These are phyloP conservation scores for Climacium dendroides DNA, from an alignment of 225 moss, liverwort and hornwort genomes.

Conservation along the genomic window DNA sequence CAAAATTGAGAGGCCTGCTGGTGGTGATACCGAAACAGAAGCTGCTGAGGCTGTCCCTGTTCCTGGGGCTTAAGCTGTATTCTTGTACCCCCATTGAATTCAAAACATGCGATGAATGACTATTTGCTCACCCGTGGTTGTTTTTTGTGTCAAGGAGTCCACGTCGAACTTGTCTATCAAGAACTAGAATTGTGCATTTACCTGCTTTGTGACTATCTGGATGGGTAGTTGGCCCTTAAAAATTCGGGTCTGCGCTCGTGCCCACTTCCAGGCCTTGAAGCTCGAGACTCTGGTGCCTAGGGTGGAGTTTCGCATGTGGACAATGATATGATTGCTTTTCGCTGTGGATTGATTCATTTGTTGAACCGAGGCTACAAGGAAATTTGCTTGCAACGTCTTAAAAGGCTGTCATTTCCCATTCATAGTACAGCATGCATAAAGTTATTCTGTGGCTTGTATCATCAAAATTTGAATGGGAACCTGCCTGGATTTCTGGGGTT, in stretches of 20 bases:
- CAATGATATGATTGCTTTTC: background rate
- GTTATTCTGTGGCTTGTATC: background rate
- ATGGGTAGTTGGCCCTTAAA: background rate
- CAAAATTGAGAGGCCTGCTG: conserved; percentile 19
- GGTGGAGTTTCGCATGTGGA: background rate
- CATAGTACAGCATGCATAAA: background rate
- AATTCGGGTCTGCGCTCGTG: background rate
- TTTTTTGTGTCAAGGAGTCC: background rate
- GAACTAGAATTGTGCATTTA: background rate
- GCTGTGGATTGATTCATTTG: background rate
- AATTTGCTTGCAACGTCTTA: background rate
- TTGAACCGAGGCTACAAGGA: background rate
- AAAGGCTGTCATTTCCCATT: background rate
- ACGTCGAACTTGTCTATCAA: background rate
- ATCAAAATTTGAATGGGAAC: background rate
- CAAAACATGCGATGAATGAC: background rate
- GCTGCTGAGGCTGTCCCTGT: background rate
- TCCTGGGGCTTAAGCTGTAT: background rate
- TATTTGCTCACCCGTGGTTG: background rate
- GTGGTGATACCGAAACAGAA: conserved; percentile 1
- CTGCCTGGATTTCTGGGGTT: background rate
- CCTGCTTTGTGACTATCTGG: background rate
- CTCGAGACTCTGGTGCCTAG: too few relatives aligned
- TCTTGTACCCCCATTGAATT: background rate
- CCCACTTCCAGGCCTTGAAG: background rate